Conservation (phyloP, 1,139 yeast genomes). For the Candida sp. region DNA sequence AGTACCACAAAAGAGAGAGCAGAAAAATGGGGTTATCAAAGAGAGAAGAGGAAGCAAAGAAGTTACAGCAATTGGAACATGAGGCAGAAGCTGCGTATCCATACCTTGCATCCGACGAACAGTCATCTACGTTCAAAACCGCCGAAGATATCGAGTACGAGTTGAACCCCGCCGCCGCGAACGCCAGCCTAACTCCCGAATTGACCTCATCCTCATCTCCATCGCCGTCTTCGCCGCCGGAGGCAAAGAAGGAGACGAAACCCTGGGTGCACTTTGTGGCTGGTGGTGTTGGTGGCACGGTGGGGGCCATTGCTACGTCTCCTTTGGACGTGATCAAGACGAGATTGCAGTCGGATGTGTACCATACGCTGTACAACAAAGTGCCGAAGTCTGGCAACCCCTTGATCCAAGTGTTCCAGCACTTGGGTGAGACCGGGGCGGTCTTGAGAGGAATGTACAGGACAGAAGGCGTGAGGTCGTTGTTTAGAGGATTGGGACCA, state of each 20-base stretch:
- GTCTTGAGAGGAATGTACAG: constrained; percentile 72
- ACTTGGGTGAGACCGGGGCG: constrained; percentile 81
- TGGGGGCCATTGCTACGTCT: constrained; percentile 92
- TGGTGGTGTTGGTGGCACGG: constrained; percentile 99
- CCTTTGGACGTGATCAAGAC: constrained; percentile 98
- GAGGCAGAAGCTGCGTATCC: constrained; percentile 66
- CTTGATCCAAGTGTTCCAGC: constrained; percentile 56
- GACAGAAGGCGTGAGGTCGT: constrained; percentile 82
- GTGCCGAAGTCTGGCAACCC: constrained; percentile 46
- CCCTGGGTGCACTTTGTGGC: constrained; percentile 99
- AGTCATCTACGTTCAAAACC: constrained; percentile 49
- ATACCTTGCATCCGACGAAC: constrained; percentile 75
- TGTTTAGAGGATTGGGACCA: constrained; percentile 96
- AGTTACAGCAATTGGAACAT: constrained; percentile 37
- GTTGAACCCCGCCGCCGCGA: neutral
- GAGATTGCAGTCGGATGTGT: constrained; percentile 88
- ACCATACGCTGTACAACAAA: constrained; percentile 43
- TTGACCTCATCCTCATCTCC: constrained; percentile 3
- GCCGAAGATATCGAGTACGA: constrained; percentile 28
- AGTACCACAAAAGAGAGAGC: neutral
- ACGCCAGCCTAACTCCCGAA: no score
- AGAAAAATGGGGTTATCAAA: constrained; percentile 8
- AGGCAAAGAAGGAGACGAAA: constrained; percentile 35
- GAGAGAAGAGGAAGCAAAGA: constrained; percentile 11
- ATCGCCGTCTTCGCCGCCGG: neutral